A percentile compares a stretch with the other conserved stretches of the same genome.
These are phyloP conservation scores for Candida hungchunana DNA, from an alignment of 805 yeast genomes.

Conservation along the genomic window DNA sequence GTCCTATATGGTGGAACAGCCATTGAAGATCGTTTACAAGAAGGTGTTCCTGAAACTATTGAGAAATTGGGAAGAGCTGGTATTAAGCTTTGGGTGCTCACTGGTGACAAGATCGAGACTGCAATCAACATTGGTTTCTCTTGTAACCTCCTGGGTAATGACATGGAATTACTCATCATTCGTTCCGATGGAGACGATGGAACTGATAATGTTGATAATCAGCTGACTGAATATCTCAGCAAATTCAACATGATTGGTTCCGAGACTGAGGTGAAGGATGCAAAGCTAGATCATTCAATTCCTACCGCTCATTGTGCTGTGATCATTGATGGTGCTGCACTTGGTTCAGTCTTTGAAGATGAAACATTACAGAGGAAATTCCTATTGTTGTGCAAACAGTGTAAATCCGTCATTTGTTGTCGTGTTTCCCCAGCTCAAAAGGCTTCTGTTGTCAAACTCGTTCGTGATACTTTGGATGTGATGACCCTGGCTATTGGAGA, in stretches of 20 bases:
- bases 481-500: conserved; percentile 89
- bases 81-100: conserved; percentile 79
- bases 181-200: conserved; percentile 38
- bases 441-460: conserved; percentile 76
- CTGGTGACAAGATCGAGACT: conserved; percentile 88
- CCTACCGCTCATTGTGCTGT: conserved; percentile 68
- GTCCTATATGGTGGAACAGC: conserved; percentile 78
- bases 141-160: conserved; percentile 69
- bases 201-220: conserved; percentile 6
- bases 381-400: conserved; percentile 68
- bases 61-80: conserved; percentile 69
- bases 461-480: conserved; percentile 68
- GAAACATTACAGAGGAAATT: conserved; percentile 50
- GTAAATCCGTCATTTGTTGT: conserved; percentile 79
- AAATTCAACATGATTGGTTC: conserved; percentile 59
- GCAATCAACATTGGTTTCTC: conserved; percentile 86
- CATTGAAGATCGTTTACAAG: conserved; percentile 80
- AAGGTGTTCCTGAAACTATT: conserved; percentile 83
- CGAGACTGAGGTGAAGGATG: conserved; percentile 48
- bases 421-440: conserved; percentile 87
- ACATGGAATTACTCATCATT: conserved; percentile 69
- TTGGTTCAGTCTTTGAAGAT: conserved; percentile 46
- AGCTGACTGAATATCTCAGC: conserved; percentile 37
- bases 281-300: conserved; percentile 55
- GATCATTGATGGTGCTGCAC: conserved; percentile 77